Conservation (phyloP, 2,329 filamentous ascomycete species). For the Celoporthe dispersa region DNA sequence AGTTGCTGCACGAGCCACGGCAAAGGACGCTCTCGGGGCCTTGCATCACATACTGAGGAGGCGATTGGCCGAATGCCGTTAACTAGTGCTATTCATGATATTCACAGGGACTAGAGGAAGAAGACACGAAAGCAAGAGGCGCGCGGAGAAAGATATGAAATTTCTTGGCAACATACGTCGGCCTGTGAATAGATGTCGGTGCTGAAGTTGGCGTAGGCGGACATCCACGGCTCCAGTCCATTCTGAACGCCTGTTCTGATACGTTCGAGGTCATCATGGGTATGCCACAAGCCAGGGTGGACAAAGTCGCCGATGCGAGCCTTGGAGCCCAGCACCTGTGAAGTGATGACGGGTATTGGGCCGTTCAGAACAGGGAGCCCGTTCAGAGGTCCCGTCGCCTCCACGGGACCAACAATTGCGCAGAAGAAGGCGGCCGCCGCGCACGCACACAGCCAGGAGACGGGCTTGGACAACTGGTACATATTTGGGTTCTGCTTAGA, state of each 20-base stretch:
- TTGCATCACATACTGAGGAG: conserved; percentile 36
- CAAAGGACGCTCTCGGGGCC: conserved; percentile 39
- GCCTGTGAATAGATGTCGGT: conserved; percentile 26
- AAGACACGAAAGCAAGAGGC: too few relatives aligned
- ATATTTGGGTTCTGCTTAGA: too few relatives aligned
- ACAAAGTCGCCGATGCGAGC: conserved; percentile 36
- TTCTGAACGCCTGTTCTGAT: conserved; percentile 35
- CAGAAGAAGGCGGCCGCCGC: neutral
- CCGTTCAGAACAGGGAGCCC: conserved; percentile 36
- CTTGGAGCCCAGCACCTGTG: conserved; percentile 25
- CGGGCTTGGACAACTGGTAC: neutral
- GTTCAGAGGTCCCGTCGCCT: conserved; percentile 30
- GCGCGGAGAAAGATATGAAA: too few relatives aligned
- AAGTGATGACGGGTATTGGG: conserved; percentile 23
- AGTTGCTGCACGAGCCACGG: conserved; percentile 42
- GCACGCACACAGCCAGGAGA: neutral
- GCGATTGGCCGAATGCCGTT: too few relatives aligned
- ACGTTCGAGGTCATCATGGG: conserved; percentile 39
- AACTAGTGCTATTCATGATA: too few relatives aligned
- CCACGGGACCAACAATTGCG: neutral
- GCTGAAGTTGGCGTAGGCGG: conserved; percentile 31
- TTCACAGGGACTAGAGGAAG: too few relatives aligned
- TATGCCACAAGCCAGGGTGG: conserved; percentile 41
- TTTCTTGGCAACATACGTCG: neutral
- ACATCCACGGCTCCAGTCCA: conserved; percentile 29